Evolutionary conservation across 2,329 filamentous ascomycete genomes (phyloP).

Genomic region (Venturia oleaginea): DNA sequence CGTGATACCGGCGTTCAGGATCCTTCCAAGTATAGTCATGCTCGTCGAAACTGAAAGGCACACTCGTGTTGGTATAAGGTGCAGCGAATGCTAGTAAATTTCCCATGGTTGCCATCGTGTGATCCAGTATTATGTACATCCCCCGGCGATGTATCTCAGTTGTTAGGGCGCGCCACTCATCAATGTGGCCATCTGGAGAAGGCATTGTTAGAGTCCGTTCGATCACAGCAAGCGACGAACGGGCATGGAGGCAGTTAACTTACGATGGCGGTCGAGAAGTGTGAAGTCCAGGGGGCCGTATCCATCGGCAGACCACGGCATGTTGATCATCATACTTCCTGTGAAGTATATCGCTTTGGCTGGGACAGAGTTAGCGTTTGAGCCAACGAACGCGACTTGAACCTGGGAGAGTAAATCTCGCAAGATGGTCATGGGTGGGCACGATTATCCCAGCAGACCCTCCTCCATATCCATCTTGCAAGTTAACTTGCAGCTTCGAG

Average conservation of each 20-base stretch:
- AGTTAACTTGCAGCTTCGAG: background rate
- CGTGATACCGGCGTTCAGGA: constrained; percentile 40
- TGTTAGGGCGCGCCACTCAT: constrained; percentile 46
- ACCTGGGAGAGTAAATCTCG: too few species aligned
- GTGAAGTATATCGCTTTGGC: constrained; percentile 40
- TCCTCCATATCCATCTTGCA: background rate
- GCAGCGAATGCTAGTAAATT: constrained; percentile 54
- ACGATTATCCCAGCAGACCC: background rate
- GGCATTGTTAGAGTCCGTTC: background rate
- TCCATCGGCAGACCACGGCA: constrained; percentile 53
- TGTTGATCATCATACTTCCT: constrained; percentile 51
- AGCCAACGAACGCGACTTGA: background rate
- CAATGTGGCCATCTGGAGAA: constrained; percentile 37
- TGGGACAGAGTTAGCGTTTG: background rate
- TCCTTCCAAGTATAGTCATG: constrained; percentile 50
- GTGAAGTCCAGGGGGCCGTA: constrained; percentile 50
- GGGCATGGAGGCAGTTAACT: background rate
- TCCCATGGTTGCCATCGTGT: constrained; percentile 35
- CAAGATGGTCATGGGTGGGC: too few species aligned
- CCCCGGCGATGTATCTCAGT: constrained; percentile 48
- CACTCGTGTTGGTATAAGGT: constrained; percentile 44
- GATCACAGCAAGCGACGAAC: background rate
- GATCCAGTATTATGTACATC: constrained; percentile 51
- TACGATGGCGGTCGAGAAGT: constrained; percentile 49
- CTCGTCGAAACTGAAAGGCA: constrained; percentile 45